Base-by-base conservation (phyloP, 306 rosid genomes). In the Dryas octopetala region DNA sequence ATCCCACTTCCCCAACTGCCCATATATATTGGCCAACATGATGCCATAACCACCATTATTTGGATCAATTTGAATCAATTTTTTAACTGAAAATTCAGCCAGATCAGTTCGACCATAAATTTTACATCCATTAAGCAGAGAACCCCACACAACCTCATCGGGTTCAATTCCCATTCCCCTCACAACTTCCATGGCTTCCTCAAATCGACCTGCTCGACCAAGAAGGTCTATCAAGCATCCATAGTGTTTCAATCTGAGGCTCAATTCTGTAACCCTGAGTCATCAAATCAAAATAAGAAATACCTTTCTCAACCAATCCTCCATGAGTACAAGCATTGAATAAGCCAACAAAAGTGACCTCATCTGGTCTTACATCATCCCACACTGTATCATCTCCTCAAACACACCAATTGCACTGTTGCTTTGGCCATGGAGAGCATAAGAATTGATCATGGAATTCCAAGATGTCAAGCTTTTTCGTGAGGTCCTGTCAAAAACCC, bases 141-240 rank as follows among this genome's bases (percentile, higher is more conserved):
- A 93, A 71, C 91, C 94, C 98, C 98, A 90, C 46, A 93, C 83
- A n/a, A 85, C 98, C 80, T 89, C 98, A 74, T 90, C 93, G 2
- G 96, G 90, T 79, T 89, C 88, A 81, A 87, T 84, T 66, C 71
- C 86, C 98, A 93, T 89, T 71, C 86, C 77, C 67, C 66, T 82
- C 61, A 89, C 77, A 70, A 87, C 87, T 48, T 82, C 86, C 87
- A 89, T 76, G 52, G 95, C 98, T 77, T 87, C 94, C 19, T 89
- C 86, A 60, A 93, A 90, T 73, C 80, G 83, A 26, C 96, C 96
- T 19, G 95, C 96, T 28, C 93, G 83, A 14, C 91, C 89, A 8
- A 93, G 90, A 74, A 90, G 94, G 87, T 93, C 98, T 54, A 93
- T 84, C 88, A 93, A 62, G 79, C 96, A 90, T 16, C 98, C 96